A percentile compares a stretch with the other conserved stretches of the same genome.
phyloP scores from a whole-genome alignment of 306 rosid genomes.

The Fragaria nilgerrensis region DNA sequence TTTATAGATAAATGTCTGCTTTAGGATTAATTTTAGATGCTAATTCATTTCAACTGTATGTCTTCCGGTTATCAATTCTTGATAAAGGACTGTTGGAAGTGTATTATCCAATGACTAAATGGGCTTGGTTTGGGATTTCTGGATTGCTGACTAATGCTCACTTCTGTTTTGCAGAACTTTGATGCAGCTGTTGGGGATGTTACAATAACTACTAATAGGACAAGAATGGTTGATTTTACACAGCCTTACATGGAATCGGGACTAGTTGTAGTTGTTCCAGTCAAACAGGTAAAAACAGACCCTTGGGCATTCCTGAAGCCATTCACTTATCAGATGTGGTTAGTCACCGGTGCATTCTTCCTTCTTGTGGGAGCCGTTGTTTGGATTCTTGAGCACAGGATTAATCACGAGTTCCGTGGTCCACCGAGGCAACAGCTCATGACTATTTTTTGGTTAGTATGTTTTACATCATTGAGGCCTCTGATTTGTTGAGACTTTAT shows the following conservation, averaged over 20 bases:
- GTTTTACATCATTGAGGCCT: not conserved
- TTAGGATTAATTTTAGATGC: constrained; percentile 14
- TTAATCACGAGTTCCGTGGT: constrained; percentile 78
- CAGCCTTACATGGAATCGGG: constrained; percentile 81
- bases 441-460: constrained; percentile 77
- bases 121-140: not conserved
- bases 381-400: constrained; percentile 94
- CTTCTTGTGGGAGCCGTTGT: constrained; percentile 76
- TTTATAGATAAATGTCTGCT: not conserved
- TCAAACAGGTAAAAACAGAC: constrained; percentile 55
- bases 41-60: constrained; percentile 5
- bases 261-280: constrained; percentile 68
- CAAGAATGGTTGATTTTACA: constrained; percentile 80
- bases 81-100: not conserved
- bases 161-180: constrained; percentile 41
- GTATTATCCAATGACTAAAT: constrained; percentile 13
- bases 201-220: constrained; percentile 74
- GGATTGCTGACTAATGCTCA: not conserved
- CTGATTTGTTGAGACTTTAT: constrained; percentile 14
- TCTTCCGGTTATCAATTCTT: not conserved
- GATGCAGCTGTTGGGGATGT: constrained; percentile 90
- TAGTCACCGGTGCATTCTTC: constrained; percentile 64
- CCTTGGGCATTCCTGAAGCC: constrained; percentile 88
- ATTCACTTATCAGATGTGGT: constrained; percentile 71
- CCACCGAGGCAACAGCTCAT: constrained; percentile 72